Conservation (phyloP, 2,329 filamentous ascomycete genomes). For the Microsporum audouinii region DNA sequence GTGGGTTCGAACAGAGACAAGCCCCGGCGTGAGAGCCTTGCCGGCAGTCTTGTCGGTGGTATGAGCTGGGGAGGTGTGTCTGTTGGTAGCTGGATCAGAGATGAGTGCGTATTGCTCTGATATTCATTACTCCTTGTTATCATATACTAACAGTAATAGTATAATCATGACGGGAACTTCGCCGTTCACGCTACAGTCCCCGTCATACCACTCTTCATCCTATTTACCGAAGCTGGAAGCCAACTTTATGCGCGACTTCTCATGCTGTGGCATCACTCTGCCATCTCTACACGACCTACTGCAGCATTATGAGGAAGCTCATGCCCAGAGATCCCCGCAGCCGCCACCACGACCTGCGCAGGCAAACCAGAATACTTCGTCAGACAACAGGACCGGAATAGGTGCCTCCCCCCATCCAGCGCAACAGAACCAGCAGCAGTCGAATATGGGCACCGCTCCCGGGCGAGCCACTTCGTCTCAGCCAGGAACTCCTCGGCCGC, state of each 20-base stretch:
- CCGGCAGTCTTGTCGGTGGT: constrained; percentile 56
- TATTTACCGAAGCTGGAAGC: constrained; percentile 94
- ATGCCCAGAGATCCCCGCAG: constrained; percentile 57
- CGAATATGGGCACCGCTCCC: neutral
- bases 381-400: constrained; percentile 41
- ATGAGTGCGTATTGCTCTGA: constrained; percentile 64
- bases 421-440: constrained; percentile 14
- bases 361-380: constrained; percentile 29
- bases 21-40: constrained; percentile 47
- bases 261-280: constrained; percentile 80
- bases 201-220: constrained; percentile 90
- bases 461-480: neutral
- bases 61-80: constrained; percentile 97
- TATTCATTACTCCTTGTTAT: neutral
- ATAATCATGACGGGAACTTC: constrained; percentile 94
- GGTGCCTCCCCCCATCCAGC: constrained; percentile 25
- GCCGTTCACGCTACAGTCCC: constrained; percentile 82
- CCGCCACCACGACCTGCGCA: constrained; percentile 38
- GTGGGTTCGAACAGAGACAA: constrained; percentile 39
- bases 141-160: constrained; percentile 38
- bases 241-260: constrained; percentile 95
- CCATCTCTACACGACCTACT: constrained; percentile 88
- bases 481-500: constrained; percentile 15
- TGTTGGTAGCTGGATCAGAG: constrained; percentile 90
- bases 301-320: constrained; percentile 92